Evolutionary conservation across 225 moss, liverwort and hornwort species (phyloP).

Genomic region (Ulota crispa): DNA sequence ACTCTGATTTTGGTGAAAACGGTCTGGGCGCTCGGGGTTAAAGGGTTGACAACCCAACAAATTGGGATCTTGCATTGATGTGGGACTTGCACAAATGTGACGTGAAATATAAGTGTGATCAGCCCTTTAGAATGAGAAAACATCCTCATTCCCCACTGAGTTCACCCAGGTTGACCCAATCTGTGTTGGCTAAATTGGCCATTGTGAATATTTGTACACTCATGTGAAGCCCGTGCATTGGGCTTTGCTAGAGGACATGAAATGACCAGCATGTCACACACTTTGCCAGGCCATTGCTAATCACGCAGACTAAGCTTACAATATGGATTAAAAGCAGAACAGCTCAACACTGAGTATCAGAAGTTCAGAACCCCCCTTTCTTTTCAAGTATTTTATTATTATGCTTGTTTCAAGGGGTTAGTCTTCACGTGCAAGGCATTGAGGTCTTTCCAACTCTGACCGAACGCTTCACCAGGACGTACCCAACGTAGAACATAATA

Average conservation of each 20-base stretch:
- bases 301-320: slow-evolving; percentile 31
- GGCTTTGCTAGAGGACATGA: not conserved
- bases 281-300: slow-evolving; percentile 36
- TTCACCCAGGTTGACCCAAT: slow-evolving; percentile 14
- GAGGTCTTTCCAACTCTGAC: not conserved
- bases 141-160: not conserved
- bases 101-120: too few species aligned
- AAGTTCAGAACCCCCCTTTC: not conserved
- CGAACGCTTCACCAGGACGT: not conserved
- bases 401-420: not conserved
- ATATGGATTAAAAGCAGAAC: slow-evolving; percentile 35
- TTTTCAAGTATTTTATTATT: not conserved
- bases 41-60: too few species aligned
- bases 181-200: not conserved
- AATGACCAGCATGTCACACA: not conserved
- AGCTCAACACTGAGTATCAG: slow-evolving; percentile 12
- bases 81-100: too few species aligned
- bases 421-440: slow-evolving; percentile 20
- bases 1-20: too few species aligned
- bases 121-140: not conserved
- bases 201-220: not conserved
- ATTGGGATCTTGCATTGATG: too few species aligned
- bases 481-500: too few species aligned
- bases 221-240: slow-evolving; percentile 27
- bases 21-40: too few species aligned